A percentile compares a stretch with the other conserved stretches of the same genome.
Conservation (phyloP, 768 basidiomycete species). For the Omphalotus guepiniiformis region DNA sequence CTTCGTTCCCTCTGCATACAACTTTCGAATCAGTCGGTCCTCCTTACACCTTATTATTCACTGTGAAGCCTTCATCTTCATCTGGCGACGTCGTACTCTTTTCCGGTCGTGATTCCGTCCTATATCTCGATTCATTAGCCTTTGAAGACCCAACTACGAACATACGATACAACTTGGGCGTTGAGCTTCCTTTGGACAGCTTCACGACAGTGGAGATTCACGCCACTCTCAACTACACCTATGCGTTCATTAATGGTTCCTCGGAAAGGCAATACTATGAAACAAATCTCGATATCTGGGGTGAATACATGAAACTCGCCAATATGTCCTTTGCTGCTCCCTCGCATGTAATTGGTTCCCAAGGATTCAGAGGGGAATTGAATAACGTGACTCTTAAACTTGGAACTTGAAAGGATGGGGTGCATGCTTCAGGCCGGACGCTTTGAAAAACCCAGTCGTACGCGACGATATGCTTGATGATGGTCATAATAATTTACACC, state of each 20-base stretch:
- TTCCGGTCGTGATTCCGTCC: slow-evolving; percentile 28
- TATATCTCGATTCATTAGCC: slow-evolving; percentile 33
- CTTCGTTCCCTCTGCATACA: slow-evolving; percentile 21
- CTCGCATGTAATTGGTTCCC: slow-evolving; percentile 28
- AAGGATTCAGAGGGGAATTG: slow-evolving; percentile 31
- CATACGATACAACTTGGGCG: slow-evolving; percentile 31
- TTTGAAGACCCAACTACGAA: slow-evolving; percentile 31
- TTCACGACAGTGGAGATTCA: slow-evolving; percentile 33
- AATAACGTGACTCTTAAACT: slow-evolving; percentile 17
- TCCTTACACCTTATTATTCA: slow-evolving; percentile 38
- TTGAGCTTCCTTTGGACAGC: slow-evolving; percentile 22
- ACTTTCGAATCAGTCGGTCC: slow-evolving; percentile 36
- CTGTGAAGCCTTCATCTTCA: slow-evolving; percentile 26
- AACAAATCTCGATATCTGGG: slow-evolving; percentile 36
- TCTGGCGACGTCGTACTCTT: slow-evolving; percentile 23
- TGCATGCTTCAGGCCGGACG: too few relatives aligned
- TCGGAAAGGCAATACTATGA: slow-evolving; percentile 26
- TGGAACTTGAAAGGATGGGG: too few relatives aligned
- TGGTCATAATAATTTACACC: too few relatives aligned
- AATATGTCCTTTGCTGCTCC: slow-evolving; percentile 46
- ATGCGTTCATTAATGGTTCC: slow-evolving; percentile 25
- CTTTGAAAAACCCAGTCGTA: too few relatives aligned
- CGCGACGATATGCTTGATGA: too few relatives aligned
- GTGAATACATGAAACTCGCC: slow-evolving; percentile 30
- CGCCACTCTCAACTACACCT: slow-evolving; percentile 32